Base-by-base conservation (phyloP, 1,284 basidiomycete species). In the Testicularia cyperi region DNA sequence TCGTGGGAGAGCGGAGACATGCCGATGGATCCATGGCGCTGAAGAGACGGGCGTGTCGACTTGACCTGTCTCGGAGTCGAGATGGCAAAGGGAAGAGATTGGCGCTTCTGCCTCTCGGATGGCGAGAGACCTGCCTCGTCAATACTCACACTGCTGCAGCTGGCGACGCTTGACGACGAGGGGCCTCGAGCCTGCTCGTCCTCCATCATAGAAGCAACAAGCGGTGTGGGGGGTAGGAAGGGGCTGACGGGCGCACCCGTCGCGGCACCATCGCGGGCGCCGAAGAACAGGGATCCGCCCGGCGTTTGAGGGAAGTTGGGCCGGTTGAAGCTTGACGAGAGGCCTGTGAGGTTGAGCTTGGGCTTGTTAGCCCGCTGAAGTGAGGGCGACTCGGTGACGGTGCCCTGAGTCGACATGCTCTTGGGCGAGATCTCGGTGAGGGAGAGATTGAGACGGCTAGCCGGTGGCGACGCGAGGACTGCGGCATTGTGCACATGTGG, bases 251-350 rank as follows among this genome's bases (percentile, higher is more conserved):
- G 68, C 1, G 47, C 54, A 16, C 63, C 68, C 10, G 54, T 58
- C 9, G 68, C 68, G 7, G 70, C 70, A 18, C 70, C 70, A 45
- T 72, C 70, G 14, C 68, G 57, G 27, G 70, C 70, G 29, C 60
- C 62, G 22, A 33, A 49, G 51, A 65, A 68, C 36, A 63, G 41
- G 15, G 52, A 47, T 15, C 70, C 70, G 9, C 65, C 65, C 2
- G 70, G 70, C 4, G 70, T 72, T 24, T 63, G 60, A 5, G 70
- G 70, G 16, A 60, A 48, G 49, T 64, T 63, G 25, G 49, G 54
- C 6, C 52, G 58, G 24, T 46, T 29, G 26, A 56, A 65, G 3
- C 52, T 54, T 22, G 62, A 61, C 1, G 51, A 44, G 45, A 61
- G 16, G 10, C 20, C 24, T 15, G 46, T 43, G 12, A 60, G 53